Percentiles rank a stretch among this genome's conserved stretches.
Conservation (phyloP, 2,329 filamentous ascomycete species). For the Colletotrichum shisoi region DNA sequence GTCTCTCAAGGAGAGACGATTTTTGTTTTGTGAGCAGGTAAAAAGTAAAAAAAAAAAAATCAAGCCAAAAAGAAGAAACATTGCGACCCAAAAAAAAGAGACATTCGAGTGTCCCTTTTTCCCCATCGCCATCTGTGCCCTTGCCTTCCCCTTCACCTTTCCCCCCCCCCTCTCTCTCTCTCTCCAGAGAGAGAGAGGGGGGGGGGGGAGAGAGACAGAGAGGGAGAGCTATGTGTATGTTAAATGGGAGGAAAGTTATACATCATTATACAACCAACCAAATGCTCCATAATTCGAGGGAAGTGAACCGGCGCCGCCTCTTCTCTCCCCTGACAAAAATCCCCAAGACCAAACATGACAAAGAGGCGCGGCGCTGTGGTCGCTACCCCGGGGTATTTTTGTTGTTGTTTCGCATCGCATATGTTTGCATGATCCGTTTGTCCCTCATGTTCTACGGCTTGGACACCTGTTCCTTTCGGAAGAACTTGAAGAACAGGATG, state of each 20-base stretch:
- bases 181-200: conserved; percentile 33
- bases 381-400: conserved; percentile 32
- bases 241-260: conserved; percentile 24
- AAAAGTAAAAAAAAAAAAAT: background rate
- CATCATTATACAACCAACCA: conserved; percentile 37
- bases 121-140: background rate
- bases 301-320: conserved; percentile 28
- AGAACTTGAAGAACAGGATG: conserved; percentile 64
- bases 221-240: conserved; percentile 33
- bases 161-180: background rate
- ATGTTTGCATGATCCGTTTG: conserved; percentile 1
- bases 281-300: conserved; percentile 28
- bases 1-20: background rate
- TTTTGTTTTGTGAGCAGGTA: background rate
- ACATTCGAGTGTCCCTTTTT: background rate
- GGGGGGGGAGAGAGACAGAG: too few relatives aligned
- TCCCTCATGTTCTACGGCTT: conserved; percentile 53
- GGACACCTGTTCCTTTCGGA: conserved; percentile 65
- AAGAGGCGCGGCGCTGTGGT: conserved; percentile 13
- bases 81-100: background rate
- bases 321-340: conserved; percentile 22
- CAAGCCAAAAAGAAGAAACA: background rate
- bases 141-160: background rate
- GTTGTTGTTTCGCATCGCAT: conserved; percentile 32
- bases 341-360: conserved; percentile 32